Conservation (phyloP, 768 basidiomycete species). For the Obba rivulosa region DNA sequence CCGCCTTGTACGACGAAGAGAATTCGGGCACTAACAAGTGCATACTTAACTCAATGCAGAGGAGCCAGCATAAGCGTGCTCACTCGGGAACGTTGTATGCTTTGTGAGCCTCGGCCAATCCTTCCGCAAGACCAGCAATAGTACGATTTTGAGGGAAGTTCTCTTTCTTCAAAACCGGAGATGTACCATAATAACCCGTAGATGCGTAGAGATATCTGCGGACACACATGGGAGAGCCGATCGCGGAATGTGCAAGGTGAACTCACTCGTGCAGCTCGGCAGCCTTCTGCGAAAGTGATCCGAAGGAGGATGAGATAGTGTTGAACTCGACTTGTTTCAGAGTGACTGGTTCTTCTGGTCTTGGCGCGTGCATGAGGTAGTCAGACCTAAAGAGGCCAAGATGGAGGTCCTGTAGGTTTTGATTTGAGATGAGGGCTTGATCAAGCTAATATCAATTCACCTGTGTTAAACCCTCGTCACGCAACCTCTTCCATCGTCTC, state of each 20-base stretch:
- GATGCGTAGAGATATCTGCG: conserved; percentile 60
- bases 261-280: conserved; percentile 73
- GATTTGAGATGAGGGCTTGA: conserved; percentile 29
- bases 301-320: conserved; percentile 92
- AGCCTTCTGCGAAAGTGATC: conserved; percentile 61
- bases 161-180: conserved; percentile 42
- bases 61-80: neutral
- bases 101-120: conserved; percentile 75
- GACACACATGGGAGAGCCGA: neutral
- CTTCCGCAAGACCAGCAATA: conserved; percentile 60
- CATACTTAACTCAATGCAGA: neutral
- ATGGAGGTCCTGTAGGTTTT: conserved; percentile 58
- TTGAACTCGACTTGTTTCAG: conserved; percentile 99
- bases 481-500: conserved; percentile 75
- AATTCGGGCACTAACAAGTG: conserved; percentile 42
- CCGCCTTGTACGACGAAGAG: conserved; percentile 86
- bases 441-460: conserved; percentile 26
- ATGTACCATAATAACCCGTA: conserved; percentile 63
- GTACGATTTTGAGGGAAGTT: conserved; percentile 76
- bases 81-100: conserved; percentile 61
- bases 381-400: conserved; percentile 93
- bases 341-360: conserved; percentile 27
- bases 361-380: conserved; percentile 73
- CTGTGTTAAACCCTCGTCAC: conserved; percentile 58
- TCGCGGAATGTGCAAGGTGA: neutral